Evolutionary conservation across 139 green algal genomes (phyloP).

Genomic region (Chlorella sp.): DNA sequence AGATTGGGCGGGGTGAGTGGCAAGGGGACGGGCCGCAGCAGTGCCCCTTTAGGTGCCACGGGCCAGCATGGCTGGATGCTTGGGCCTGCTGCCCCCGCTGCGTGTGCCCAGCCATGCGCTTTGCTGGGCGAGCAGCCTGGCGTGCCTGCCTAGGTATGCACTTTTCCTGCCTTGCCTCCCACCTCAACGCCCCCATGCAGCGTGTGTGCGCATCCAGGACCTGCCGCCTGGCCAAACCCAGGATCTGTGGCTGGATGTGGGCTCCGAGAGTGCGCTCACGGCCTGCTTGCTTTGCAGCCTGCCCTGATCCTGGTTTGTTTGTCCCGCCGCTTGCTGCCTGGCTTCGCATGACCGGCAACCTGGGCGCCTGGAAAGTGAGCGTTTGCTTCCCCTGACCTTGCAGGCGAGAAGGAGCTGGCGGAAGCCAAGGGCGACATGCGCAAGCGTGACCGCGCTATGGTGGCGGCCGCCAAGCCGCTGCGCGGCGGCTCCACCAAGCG

Average conservation of each 20-base stretch:
- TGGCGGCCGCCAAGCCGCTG: constrained; percentile 21
- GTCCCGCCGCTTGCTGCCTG: not conserved
- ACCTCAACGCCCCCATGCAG: too few species aligned
- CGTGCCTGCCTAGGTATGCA: too few species aligned
- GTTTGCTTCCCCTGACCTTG: not conserved
- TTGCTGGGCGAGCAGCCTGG: too few species aligned
- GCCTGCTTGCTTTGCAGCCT: too few species aligned
- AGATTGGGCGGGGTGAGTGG: constrained; percentile 17
- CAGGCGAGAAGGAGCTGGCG: constrained; percentile 13
- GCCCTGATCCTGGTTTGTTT: too few species aligned
- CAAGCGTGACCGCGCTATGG: constrained; percentile 20
- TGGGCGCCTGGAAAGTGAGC: too few species aligned
- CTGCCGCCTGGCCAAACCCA: constrained; percentile 5
- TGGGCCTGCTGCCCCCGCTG: too few species aligned
- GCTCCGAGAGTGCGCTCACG: constrained; percentile 4
- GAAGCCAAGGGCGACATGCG: constrained; percentile 17
- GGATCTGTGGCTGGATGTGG: constrained; percentile 33
- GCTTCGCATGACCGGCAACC: not conserved
- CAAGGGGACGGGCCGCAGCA: too few species aligned
- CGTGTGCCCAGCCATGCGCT: too few species aligned
- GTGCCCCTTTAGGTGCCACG: too few species aligned
- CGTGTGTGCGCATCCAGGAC: not conserved
- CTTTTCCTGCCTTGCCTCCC: too few species aligned
- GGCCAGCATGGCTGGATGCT: too few species aligned
- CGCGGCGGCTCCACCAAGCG: not conserved